phyloP scores from a whole-genome alignment of 768 basidiomycete genomes.

The Chalciporus piperatus region DNA sequence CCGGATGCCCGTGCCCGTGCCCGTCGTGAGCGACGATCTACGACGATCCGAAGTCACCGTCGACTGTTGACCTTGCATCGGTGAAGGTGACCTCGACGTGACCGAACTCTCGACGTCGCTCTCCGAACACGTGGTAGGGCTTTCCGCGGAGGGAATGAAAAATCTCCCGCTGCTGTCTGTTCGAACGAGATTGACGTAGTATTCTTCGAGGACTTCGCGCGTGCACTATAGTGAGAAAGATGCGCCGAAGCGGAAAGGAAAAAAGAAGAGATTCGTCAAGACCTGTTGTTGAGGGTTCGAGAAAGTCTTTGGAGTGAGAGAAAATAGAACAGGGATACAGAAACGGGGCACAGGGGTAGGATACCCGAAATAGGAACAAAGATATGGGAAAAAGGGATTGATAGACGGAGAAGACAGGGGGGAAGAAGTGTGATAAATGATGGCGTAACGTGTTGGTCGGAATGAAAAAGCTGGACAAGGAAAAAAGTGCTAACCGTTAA shows the following conservation, averaged over 20 bases:
- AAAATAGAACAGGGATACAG: not conserved
- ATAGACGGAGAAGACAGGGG: conserved; percentile 7
- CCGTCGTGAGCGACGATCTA: conserved; percentile 27
- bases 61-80: conserved; percentile 23
- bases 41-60: conserved; percentile 18
- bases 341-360: not conserved
- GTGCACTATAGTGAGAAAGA: conserved; percentile 63
- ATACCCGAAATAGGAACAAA: conserved; percentile 9
- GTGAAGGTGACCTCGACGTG: conserved; percentile 53
- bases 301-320: not conserved
- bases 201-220: conserved; percentile 85
- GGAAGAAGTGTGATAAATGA: conserved; percentile 12
- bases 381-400: conserved; percentile 12
- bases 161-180: conserved; percentile 70
- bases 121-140: conserved; percentile 38
- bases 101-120: conserved; percentile 52
- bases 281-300: conserved; percentile 10
- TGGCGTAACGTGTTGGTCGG: conserved; percentile 2
- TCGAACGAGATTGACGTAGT: conserved; percentile 90
- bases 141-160: conserved; percentile 47
- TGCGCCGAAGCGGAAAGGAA: conserved; percentile 6
- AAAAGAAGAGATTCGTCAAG: conserved; percentile 20
- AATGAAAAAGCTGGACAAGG: conserved; percentile 16
- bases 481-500: conserved; percentile 73
- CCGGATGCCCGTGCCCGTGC: conserved; percentile 26